Percentiles rank a stretch among this genome's conserved stretches.
phyloP scores from a whole-genome alignment of 768 basidiomycete species.

The Boletus pseudopeckii region DNA sequence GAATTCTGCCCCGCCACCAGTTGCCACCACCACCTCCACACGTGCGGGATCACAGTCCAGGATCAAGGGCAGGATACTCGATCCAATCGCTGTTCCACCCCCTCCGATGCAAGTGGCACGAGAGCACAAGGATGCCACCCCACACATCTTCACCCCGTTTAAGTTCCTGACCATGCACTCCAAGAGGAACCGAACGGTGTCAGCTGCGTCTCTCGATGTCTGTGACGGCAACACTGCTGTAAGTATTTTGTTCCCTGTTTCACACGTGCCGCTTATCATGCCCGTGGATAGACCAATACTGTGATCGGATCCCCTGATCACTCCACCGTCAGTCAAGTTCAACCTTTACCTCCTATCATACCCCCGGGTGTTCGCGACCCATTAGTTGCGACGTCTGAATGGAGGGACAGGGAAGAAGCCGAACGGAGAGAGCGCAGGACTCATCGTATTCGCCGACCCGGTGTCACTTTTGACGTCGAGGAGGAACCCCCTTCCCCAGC shows the following conservation, averaged over 20 bases:
- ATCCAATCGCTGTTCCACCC: conserved; percentile 30
- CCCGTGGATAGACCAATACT: conserved; percentile 53
- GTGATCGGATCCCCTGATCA: conserved; percentile 72
- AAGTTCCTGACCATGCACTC: conserved; percentile 48
- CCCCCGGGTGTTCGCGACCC: conserved; percentile 66
- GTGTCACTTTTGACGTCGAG: conserved; percentile 61
- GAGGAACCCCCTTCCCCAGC: conserved; percentile 49
- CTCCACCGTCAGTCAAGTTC: conserved; percentile 61
- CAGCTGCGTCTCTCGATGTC: conserved; percentile 73
- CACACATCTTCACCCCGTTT: conserved; percentile 60
- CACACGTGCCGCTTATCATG: background rate
- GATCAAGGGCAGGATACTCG: conserved; percentile 15
- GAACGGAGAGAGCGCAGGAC: conserved; percentile 39
- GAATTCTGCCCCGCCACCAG: background rate
- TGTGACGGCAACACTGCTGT: conserved; percentile 74
- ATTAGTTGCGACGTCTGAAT: conserved; percentile 58
- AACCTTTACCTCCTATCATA: conserved; percentile 37
- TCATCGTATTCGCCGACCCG: conserved; percentile 49
- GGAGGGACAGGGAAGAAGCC: conserved; percentile 65
- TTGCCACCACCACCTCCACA: conserved; percentile 5
- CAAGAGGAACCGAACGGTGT: conserved; percentile 64
- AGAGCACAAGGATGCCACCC: conserved; percentile 39
- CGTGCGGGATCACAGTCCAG: conserved; percentile 16
- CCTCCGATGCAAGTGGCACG: conserved; percentile 29
- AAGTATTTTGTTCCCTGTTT: conserved; percentile 25